Percentiles rank a stretch among this genome's conserved stretches.
Conservation (phyloP, 768 basidiomycete genomes). For the Collybia sp. region DNA sequence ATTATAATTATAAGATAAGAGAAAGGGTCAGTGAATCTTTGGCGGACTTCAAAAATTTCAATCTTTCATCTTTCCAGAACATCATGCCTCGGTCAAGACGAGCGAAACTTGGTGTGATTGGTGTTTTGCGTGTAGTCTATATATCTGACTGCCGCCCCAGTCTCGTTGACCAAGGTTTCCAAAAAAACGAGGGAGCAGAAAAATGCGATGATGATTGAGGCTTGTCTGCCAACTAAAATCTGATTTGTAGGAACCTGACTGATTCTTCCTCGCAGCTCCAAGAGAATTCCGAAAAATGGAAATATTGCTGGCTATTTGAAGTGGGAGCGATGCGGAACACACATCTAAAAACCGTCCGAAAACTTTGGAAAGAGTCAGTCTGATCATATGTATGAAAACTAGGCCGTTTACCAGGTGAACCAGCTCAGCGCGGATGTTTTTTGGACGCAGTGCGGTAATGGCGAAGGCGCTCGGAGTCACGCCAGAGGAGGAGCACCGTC, state of each 20-base stretch:
- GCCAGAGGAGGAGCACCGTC: slow-evolving; percentile 78
- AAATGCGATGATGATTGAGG: slow-evolving; percentile 74
- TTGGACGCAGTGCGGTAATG: slow-evolving; percentile 86
- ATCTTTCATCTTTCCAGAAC: slow-evolving; percentile 13
- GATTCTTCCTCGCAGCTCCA: slow-evolving; percentile 52
- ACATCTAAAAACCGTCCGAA: slow-evolving; percentile 89
- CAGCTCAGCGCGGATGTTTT: slow-evolving; percentile 88
- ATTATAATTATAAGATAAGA: slow-evolving; percentile 23
- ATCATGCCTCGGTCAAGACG: slow-evolving; percentile 89
- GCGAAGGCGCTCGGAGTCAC: slow-evolving; percentile 91
- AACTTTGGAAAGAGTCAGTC: slow-evolving; percentile 87
- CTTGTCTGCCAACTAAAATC: slow-evolving; percentile 24
- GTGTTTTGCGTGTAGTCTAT: slow-evolving; percentile 5
- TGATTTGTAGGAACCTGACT: slow-evolving; percentile 1
- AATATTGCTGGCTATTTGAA: slow-evolving; percentile 93
- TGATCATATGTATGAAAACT: no score
- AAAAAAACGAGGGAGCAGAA: slow-evolving; percentile 95
- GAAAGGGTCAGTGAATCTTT: slow-evolving; percentile 26
- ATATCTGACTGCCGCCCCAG: slow-evolving; percentile 31
- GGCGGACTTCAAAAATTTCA: slow-evolving; percentile 45
- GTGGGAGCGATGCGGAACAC: slow-evolving; percentile 96
- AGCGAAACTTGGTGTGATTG: slow-evolving; percentile 73
- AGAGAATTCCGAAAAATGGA: slow-evolving; percentile 82
- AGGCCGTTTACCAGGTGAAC: not conserved
- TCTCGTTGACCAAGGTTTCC: slow-evolving; percentile 89